Conservation (phyloP, 2,329 filamentous ascomycete species). For the Chaetoscypha palmicola region DNA sequence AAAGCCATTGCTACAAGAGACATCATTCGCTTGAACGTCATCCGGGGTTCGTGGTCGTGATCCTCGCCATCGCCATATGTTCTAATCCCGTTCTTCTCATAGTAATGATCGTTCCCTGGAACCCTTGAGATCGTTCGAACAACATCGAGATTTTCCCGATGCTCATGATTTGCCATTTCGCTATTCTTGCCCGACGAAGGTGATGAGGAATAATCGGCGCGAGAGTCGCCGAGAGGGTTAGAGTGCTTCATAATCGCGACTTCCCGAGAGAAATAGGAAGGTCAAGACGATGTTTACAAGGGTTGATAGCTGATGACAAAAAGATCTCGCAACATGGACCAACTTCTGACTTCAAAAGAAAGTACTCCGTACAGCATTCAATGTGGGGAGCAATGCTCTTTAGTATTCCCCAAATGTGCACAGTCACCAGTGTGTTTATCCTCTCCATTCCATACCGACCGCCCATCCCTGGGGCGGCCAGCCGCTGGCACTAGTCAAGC, state of each 20-base stretch:
- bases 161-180: neutral
- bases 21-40: conserved; percentile 53
- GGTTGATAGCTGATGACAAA: too few relatives aligned
- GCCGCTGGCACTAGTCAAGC: too few relatives aligned
- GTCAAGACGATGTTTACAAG: too few relatives aligned
- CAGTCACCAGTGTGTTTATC: too few relatives aligned
- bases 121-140: conserved; percentile 21
- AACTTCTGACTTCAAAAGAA: too few relatives aligned
- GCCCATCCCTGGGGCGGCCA: too few relatives aligned
- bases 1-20: conserved; percentile 51
- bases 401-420: too few relatives aligned
- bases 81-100: conserved; percentile 31
- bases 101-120: conserved; percentile 19
- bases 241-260: conserved; percentile 1
- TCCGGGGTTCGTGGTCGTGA: conserved; percentile 39
- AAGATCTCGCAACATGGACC: too few relatives aligned
- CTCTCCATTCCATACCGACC: too few relatives aligned
- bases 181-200: conserved; percentile 22
- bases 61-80: conserved; percentile 41
- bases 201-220: neutral
- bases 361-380: too few relatives aligned
- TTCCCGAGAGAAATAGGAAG: too few relatives aligned
- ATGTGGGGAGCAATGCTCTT: too few relatives aligned
- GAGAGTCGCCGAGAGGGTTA: neutral
- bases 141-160: conserved; percentile 16